phyloP scores from a whole-genome alignment of 2,329 filamentous ascomycete species.

The Catunica adiposa region DNA sequence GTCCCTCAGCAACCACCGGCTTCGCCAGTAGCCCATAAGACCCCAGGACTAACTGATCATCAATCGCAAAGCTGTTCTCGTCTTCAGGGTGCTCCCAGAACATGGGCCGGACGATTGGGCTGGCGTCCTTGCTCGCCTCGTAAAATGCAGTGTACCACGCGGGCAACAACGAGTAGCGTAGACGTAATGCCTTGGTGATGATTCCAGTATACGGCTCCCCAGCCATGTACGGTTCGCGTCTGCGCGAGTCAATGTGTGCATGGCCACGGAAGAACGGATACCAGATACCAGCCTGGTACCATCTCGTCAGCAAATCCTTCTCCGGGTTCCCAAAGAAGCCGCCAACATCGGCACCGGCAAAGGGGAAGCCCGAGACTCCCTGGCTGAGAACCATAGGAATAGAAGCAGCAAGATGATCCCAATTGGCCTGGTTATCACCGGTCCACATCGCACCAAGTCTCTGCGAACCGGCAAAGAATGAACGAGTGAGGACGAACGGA shows the following conservation, averaged over 20 bases:
- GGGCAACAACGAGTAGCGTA: slow-evolving; percentile 79
- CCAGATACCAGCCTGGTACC: slow-evolving; percentile 94
- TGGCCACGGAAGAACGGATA: slow-evolving; percentile 98
- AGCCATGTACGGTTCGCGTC: slow-evolving; percentile 80
- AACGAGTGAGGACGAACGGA: slow-evolving; percentile 82
- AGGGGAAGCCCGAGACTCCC: slow-evolving; percentile 84
- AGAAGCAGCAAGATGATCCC: slow-evolving; percentile 77
- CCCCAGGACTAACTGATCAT: slow-evolving; percentile 87
- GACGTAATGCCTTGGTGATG: slow-evolving; percentile 69
- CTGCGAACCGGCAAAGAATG: slow-evolving; percentile 84
- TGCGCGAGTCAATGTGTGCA: slow-evolving; percentile 88
- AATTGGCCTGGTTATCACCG: slow-evolving; percentile 86
- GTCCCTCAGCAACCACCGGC: slow-evolving; percentile 66
- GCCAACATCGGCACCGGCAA: slow-evolving; percentile 86
- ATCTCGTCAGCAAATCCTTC: slow-evolving; percentile 77
- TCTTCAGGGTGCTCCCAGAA: slow-evolving; percentile 82
- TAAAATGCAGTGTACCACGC: slow-evolving; percentile 97
- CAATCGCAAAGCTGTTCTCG: slow-evolving; percentile 71
- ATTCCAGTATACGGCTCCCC: slow-evolving; percentile 74
- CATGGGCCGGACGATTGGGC: slow-evolving; percentile 78
- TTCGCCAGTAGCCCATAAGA: slow-evolving; percentile 82
- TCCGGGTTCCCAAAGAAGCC: slow-evolving; percentile 97
- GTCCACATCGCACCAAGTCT: slow-evolving; percentile 95
- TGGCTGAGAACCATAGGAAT: slow-evolving; percentile 89
- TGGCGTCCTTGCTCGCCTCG: slow-evolving; percentile 65